Base-by-base conservation (phyloP, 139 green algal genomes). In the Pseudopediastrum boryanum region DNA sequence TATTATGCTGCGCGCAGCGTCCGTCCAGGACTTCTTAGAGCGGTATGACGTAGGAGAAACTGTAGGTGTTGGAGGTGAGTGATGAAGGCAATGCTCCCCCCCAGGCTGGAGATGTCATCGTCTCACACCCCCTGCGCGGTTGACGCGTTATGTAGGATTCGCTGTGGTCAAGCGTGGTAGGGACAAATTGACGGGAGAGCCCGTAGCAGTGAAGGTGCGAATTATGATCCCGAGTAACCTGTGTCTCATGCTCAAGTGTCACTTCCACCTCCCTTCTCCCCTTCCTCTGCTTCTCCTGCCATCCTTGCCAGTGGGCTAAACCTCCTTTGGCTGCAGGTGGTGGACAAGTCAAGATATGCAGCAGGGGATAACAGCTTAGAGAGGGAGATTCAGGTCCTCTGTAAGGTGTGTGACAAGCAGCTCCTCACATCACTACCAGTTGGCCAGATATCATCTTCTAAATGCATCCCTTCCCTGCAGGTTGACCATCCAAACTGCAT, bases 401-500 rank as follows among this genome's bases (percentile, higher is more conserved):
- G 88, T 19, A 90, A 93, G 90, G 90, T 93, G 63, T 2, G 83
- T 5, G 39, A 23, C 52, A 39, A 68, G 61, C 61, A 68, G 29
- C 13, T 23, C 5, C 58, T 19, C 4, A 66, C 58, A 66, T 29
- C 58, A 36, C 58, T 43, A 39, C 48, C 50, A 31, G 58, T 31
- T 43, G 54, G 25, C 33, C 59, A 59, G 42, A 16, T 36, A 29
- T 7, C 23, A 58, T 58, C 48, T 19, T n/a, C 3, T 5, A 75
- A 29, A 29, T 43, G 67, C 44, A 42, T 19, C 23, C 27, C 6
- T 5, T 33, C 8, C 21, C 27, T 56, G 66, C 84, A 93, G 87
- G 87, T 93, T 5, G 85, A 91, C 59, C 91, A 95, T 72, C 87
- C 86, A 5, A 92, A 93, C 82, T 95, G 91, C 75, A 95, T 95